Conservation (phyloP, 805 yeast genomes). For the Yamadazyma kitorensis region DNA sequence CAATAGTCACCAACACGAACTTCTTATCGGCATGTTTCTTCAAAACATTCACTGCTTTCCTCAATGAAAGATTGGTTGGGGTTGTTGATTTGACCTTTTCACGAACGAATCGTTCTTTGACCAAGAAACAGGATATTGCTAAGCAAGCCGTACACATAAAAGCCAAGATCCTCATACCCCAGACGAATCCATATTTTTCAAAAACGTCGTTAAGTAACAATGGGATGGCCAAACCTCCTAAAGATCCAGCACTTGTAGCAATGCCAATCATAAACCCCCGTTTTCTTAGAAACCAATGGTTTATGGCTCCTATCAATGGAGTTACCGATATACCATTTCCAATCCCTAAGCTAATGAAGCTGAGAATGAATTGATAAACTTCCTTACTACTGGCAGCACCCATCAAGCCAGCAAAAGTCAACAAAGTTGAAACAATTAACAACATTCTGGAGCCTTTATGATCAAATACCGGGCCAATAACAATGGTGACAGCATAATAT, state of each 20-base stretch:
- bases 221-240: constrained; percentile 64
- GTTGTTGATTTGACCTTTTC: neutral
- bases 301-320: constrained; percentile 58
- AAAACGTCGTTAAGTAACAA: constrained; percentile 47
- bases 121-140: constrained; percentile 21
- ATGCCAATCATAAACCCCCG: constrained; percentile 58
- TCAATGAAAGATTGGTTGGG: neutral
- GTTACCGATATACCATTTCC: constrained; percentile 60
- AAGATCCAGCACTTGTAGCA: constrained; percentile 64
- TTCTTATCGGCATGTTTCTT: constrained; percentile 14
- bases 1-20: constrained; percentile 24
- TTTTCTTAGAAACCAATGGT: constrained; percentile 61
- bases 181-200: constrained; percentile 48
- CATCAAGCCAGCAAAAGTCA: constrained; percentile 49
- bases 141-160: constrained; percentile 27
- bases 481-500: constrained; percentile 45
- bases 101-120: constrained; percentile 24
- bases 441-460: constrained; percentile 51
- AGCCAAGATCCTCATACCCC: constrained; percentile 55
- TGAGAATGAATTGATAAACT: constrained; percentile 60
- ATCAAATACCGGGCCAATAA: constrained; percentile 63
- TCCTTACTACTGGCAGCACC: constrained; percentile 53
- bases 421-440: constrained; percentile 38
- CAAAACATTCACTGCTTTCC: neutral
- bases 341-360: constrained; percentile 54